phyloP scores from a whole-genome alignment of 1,139 yeast species.

The Sugiyamaella pinicola region DNA sequence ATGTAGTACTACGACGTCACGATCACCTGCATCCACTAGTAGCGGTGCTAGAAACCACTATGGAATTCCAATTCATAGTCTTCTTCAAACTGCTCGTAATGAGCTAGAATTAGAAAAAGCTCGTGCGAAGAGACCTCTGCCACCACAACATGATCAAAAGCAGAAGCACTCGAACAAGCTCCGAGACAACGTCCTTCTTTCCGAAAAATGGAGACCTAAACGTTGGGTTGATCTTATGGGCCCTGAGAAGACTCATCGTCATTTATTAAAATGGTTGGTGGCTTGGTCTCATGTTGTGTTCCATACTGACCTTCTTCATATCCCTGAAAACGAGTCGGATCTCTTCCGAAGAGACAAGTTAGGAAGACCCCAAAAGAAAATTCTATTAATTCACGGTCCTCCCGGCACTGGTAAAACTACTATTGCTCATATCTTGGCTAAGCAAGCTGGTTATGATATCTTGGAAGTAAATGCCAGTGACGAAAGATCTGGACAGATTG shows the following conservation, averaged over 20 bases:
- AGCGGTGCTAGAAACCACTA: slow-evolving; percentile 33
- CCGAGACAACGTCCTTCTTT: slow-evolving; percentile 43
- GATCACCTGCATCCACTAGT: neutral
- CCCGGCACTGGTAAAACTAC: slow-evolving; percentile 97
- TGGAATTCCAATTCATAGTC: slow-evolving; percentile 39
- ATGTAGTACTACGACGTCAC: neutral
- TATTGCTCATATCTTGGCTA: slow-evolving; percentile 81
- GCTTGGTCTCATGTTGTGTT: slow-evolving; percentile 78
- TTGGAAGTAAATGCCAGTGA: slow-evolving; percentile 92
- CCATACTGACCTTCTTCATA: slow-evolving; percentile 44
- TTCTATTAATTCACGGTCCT: slow-evolving; percentile 83
- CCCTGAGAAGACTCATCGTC: slow-evolving; percentile 75
- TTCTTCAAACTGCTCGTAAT: slow-evolving; percentile 26
- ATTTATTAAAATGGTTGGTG: slow-evolving; percentile 73
- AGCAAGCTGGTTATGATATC: slow-evolving; percentile 76
- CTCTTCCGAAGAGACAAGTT: slow-evolving; percentile 17
- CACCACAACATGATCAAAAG: no score
- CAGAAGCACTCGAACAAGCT: neutral
- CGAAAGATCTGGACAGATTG: slow-evolving; percentile 61
- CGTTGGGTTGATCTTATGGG: slow-evolving; percentile 75
- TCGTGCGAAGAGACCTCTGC: neutral
- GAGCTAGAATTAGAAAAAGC: slow-evolving; percentile 2
- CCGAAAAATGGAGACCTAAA: slow-evolving; percentile 83
- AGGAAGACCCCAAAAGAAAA: slow-evolving; percentile 65
- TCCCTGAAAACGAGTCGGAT: slow-evolving; percentile 17